These are phyloP conservation scores for Pleurostoma richardsiae DNA, from an alignment of 2,329 filamentous ascomycete species.

Conservation along the genomic window DNA sequence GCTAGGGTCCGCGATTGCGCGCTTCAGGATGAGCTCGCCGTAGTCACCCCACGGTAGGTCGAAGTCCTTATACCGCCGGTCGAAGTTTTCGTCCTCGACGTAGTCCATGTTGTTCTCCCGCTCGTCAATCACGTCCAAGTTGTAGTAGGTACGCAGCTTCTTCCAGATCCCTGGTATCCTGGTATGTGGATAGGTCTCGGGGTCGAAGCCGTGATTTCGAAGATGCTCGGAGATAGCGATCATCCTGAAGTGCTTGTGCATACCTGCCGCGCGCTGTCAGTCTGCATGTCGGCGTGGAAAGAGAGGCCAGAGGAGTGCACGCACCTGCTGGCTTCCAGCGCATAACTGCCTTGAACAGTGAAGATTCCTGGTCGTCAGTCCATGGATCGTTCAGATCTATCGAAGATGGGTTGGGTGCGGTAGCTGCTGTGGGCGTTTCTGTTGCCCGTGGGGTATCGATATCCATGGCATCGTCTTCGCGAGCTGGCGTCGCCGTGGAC, in stretches of 20 bases:
- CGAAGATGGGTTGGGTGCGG: conserved; percentile 29
- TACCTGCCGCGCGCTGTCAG: conserved; percentile 45
- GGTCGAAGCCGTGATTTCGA: conserved; percentile 73
- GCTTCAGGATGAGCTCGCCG: conserved; percentile 40
- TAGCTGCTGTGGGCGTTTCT: conserved; percentile 42
- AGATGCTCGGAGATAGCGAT: conserved; percentile 78
- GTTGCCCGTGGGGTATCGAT: conserved; percentile 48
- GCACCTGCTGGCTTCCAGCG: conserved; percentile 92
- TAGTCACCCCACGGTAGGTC: conserved; percentile 48
- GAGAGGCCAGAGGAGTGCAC: background rate
- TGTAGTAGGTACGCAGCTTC: conserved; percentile 79
- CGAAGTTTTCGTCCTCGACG: conserved; percentile 50
- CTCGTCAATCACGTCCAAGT: conserved; percentile 80
- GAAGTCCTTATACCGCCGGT: conserved; percentile 62
- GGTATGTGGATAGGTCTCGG: conserved; percentile 68
- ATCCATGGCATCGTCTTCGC: conserved; percentile 54
- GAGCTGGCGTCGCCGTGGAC: conserved; percentile 36
- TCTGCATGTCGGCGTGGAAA: conserved; percentile 1
- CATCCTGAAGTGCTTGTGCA: conserved; percentile 93
- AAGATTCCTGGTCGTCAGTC: conserved; percentile 94
- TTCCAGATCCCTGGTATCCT: conserved; percentile 88
- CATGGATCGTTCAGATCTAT: conserved; percentile 63
- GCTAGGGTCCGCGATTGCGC: conserved; percentile 36
- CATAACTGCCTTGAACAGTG: conserved; percentile 88
- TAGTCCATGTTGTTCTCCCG: conserved; percentile 60